phyloP scores from a whole-genome alignment of 2,329 filamentous ascomycete genomes.

The Phaeosphaeria sp. region DNA sequence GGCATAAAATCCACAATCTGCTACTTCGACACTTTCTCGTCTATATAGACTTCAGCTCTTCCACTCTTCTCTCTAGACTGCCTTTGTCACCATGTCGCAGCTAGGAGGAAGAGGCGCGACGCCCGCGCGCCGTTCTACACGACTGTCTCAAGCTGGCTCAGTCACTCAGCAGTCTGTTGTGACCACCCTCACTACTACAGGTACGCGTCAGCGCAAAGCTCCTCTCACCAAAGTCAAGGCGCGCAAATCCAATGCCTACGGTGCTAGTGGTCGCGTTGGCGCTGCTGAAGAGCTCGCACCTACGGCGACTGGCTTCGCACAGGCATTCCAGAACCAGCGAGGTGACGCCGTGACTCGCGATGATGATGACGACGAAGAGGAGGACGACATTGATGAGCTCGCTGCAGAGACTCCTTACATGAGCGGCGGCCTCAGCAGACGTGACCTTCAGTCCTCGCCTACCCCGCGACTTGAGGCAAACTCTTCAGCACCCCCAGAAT shows the following conservation, averaged over 20 bases:
- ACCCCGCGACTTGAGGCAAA: constrained; percentile 6
- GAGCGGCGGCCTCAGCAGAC: constrained; percentile 19
- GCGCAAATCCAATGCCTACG: constrained; percentile 46
- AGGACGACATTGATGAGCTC: constrained; percentile 22
- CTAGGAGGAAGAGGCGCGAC: constrained; percentile 26
- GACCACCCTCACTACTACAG: constrained; percentile 23
- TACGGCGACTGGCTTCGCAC: constrained; percentile 36
- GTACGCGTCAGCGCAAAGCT: constrained; percentile 24
- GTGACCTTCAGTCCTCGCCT: constrained; percentile 12
- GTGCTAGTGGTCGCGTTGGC: constrained; percentile 41
- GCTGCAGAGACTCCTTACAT: constrained; percentile 15
- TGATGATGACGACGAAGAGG: constrained; percentile 22
- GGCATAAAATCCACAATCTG: background rate
- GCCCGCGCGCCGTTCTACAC: constrained; percentile 41
- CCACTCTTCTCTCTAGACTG: background rate
- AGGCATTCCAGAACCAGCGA: constrained; percentile 40
- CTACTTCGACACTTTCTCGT: background rate
- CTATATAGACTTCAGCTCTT: background rate
- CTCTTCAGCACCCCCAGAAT: constrained; percentile 14
- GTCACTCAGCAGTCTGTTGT: constrained; percentile 30
- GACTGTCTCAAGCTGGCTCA: constrained; percentile 36
- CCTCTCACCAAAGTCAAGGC: constrained; percentile 39
- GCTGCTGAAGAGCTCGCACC: constrained; percentile 36
- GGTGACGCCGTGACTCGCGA: constrained; percentile 33
- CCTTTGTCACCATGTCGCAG: constrained; percentile 28